Percentiles rank a stretch among this genome's conserved stretches.
These are phyloP conservation scores for Sugiyamaella grinbergsii DNA, from an alignment of 1,139 yeast genomes.

Conservation along the genomic window DNA sequence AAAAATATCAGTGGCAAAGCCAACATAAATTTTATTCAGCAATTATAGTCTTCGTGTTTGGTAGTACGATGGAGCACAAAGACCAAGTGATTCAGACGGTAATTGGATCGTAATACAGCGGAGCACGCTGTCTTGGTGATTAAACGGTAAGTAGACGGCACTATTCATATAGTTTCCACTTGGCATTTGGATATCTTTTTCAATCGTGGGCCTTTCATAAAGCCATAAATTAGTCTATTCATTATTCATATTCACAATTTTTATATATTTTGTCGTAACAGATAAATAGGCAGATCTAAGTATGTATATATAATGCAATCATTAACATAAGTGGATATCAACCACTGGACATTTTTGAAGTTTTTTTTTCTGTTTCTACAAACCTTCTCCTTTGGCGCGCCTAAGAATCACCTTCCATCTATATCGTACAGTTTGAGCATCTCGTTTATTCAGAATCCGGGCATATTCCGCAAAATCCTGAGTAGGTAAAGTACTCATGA, in stretches of 20 bases:
- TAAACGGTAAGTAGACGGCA: too few relatives aligned
- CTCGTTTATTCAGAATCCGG: conserved; percentile 39
- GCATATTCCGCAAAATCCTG: conserved; percentile 43
- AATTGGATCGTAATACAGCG: too few relatives aligned
- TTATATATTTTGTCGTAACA: neutral
- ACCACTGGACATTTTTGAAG: neutral
- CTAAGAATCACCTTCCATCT: conserved; percentile 43
- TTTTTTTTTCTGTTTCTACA: conserved; percentile 11
- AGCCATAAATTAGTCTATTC: conserved; percentile 13
- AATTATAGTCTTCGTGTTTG: too few relatives aligned
- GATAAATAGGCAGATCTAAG: conserved; percentile 4
- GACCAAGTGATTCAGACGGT: too few relatives aligned
- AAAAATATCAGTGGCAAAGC: too few relatives aligned
- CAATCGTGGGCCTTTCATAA: neutral
- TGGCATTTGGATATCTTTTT: neutral
- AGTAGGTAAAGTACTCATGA: conserved; percentile 40
- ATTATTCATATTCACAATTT: neutral
- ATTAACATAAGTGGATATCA: conserved; percentile 8
- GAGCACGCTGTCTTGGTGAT: too few relatives aligned
- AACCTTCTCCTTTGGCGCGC: conserved; percentile 38
- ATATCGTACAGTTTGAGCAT: conserved; percentile 42
- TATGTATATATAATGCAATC: conserved; percentile 18
- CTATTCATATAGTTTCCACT: neutral
- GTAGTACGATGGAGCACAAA: too few relatives aligned
- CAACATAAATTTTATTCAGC: too few relatives aligned